Evolutionary conservation across 1,139 yeast genomes (phyloP), one percentile per base, ranked within the genome.

Genomic region (Yamadazyma mexicana): DNA sequence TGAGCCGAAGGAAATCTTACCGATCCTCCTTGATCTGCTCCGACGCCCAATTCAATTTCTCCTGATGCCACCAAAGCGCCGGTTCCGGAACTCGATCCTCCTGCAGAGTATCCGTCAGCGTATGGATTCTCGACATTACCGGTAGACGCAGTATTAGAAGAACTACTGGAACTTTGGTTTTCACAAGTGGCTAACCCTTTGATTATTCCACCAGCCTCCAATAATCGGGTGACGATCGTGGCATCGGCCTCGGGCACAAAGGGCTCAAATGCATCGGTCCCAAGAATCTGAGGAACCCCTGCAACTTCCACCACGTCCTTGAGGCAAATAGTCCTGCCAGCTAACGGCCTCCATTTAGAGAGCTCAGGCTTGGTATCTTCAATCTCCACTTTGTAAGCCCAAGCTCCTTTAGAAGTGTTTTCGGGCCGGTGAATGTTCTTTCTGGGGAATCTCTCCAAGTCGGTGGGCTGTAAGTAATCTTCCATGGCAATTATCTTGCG

Each of bases 351-450:
- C 2, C 11, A 15, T 3, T 22, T 14, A 7, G 44, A 39, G 9
- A 32, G 46, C 17, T 46, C 49, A 2, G 54, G 54, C n/a, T 50
- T 42, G 1, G 55, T 51, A 35, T 62, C 67, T 38, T 62, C 61
- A 33, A 64, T 59, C 3, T 57, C 56, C 24, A 63, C 66, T 40
- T 61, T 57, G 44, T 61, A 58, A n/a, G 66, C 69, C 70, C 70
- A 64, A 2, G 66, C 69, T 20, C 66, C 66, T 38, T 52, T 55
- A 2, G 42, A 30, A 30, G 57, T 58, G 9, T 60, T 58, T 11
- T 53, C 52, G n/a, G 61, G 55, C 11, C 42, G 43, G 38, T 56
- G 51, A 14, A 62, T 45, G 34, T 61, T 46, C 20, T 51, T 46
- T 31, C 71, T 52, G 20, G 69, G 68, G 33, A 59, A 64, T 39